Evolutionary conservation across 2,329 filamentous ascomycete genomes (phyloP), one percentile per base, ranked within the genome.

Genomic region (Aureobasidium sp.): DNA sequence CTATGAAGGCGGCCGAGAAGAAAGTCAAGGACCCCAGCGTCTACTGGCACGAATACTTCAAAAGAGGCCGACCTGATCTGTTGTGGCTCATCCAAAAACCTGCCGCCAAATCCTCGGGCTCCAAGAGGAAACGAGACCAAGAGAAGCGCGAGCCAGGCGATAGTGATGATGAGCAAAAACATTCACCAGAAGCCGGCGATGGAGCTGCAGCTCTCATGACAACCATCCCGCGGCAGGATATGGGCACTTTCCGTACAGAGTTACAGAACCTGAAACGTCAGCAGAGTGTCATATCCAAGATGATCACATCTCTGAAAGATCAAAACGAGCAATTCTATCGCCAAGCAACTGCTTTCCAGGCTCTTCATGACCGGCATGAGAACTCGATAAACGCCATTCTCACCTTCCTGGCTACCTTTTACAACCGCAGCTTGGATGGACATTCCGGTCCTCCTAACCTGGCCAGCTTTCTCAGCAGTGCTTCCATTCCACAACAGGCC

Each of bases 351-450:
- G 86, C 89, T 62, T 97, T 97, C 72, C 92, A 97, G 74, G 89
- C 85, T 63, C 85, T 96, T 71, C 93, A 97, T 70, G 91, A 93
- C 67, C 87, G 94, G n/a, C 94, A 99, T 70, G 94, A 99, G 72
- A 96, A 93, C 72, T 97, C 93, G 0, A 97, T 99, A 75, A 97
- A 97, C 70, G 93, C 93, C n/a, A 97, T 99, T 64, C 82, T 99
- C 45, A 96, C 92, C 54, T 97, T 99, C 74, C 82, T 99, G 25
- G 94, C 93, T 49, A 97, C 95, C 13, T 93, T 99, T 44, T 99
- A 97, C 76, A 89, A 96, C 65, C 88, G 95, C 70, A 96, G 91
- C 65, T 77, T 99, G 54, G 92, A 97, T 71, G 90, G 92, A 39
- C 88, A 93, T 68, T 29, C 48, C 16, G 86, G 84, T 21, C 81